Conservation (phyloP, 1,284 basidiomycete species). For the Schizophyllum amplum region DNA sequence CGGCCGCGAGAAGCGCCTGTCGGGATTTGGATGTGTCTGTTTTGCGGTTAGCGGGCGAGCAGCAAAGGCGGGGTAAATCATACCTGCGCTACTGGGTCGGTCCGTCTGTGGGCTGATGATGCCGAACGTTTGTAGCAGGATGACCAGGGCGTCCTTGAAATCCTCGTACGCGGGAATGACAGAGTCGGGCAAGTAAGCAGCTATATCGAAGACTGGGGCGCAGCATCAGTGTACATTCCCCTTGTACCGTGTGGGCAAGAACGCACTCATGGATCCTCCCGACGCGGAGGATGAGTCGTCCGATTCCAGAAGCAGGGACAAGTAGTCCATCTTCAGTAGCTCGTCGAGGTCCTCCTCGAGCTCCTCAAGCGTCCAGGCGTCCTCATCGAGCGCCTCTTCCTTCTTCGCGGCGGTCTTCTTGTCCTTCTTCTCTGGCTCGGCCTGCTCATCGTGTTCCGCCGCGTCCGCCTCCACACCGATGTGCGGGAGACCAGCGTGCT, state of each 20-base stretch:
- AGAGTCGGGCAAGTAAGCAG: conserved; percentile 83
- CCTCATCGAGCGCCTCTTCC: conserved; percentile 39
- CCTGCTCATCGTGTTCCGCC: conserved; percentile 22
- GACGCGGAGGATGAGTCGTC: conserved; percentile 54
- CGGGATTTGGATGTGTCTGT: conserved; percentile 56
- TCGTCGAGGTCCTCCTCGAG: conserved; percentile 56
- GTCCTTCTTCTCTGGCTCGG: conserved; percentile 22
- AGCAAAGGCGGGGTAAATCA: conserved; percentile 22
- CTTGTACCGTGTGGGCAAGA: conserved; percentile 2
- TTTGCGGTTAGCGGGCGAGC: no score
- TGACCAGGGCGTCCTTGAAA: conserved; percentile 56
- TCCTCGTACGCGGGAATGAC: conserved; percentile 72
- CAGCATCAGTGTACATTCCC: conserved; percentile 7
- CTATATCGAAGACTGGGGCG: conserved; percentile 67
- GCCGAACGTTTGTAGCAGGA: conserved; percentile 63
- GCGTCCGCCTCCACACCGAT: conserved; percentile 47
- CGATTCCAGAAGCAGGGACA: conserved; percentile 67
- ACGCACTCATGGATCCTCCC: conserved; percentile 39
- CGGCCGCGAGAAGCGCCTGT: conserved; percentile 54
- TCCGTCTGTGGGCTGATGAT: conserved; percentile 21
- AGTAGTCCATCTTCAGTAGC: conserved; percentile 66
- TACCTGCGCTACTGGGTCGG: neutral
- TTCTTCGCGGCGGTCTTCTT: conserved; percentile 26
- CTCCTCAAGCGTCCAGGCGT: conserved; percentile 43
- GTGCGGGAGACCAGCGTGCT: conserved; percentile 64